Conservation (phyloP, 805 yeast species). For the Barnettozyma siamensis region DNA sequence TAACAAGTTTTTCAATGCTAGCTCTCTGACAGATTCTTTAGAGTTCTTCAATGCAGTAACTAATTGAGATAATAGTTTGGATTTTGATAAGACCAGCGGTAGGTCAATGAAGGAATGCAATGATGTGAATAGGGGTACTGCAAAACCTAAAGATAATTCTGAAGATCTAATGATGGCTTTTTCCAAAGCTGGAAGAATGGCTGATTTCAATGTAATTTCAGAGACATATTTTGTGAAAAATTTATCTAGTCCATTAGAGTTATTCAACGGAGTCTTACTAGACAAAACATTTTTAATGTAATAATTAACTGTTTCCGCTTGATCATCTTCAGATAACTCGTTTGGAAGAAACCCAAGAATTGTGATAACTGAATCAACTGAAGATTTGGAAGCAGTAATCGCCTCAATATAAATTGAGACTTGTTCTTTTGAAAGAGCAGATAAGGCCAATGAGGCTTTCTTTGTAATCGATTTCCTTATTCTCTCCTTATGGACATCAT, state of each 20-base stretch:
- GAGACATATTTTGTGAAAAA: conserved; percentile 40
- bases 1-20: conserved; percentile 17
- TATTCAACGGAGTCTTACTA: conserved; percentile 38
- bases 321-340: conserved; percentile 20
- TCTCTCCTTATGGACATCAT: conserved; percentile 35
- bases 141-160: conserved; percentile 56
- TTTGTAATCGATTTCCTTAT: conserved; percentile 31
- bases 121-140: conserved; percentile 42
- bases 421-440: conserved; percentile 19
- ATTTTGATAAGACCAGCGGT: conserved; percentile 33
- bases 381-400: conserved; percentile 20
- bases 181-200: conserved; percentile 57
- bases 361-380: conserved; percentile 31
- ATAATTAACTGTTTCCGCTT: conserved; percentile 20
- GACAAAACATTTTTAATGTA: conserved; percentile 39
- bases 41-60: conserved; percentile 60
- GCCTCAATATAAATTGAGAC: conserved; percentile 13
- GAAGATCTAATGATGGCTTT: conserved; percentile 76
- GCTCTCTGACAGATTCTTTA: conserved; percentile 54
- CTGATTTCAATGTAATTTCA: conserved; percentile 31
- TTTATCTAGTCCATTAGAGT: conserved; percentile 34
- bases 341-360: conserved; percentile 30
- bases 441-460: conserved; percentile 23
- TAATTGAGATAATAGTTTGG: conserved; percentile 48
- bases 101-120: conserved; percentile 34